Evolutionary conservation across 2,329 filamentous ascomycete species (phyloP), one percentile per base, ranked within the genome.

Genomic region (Colletotrichum cereale): DNA sequence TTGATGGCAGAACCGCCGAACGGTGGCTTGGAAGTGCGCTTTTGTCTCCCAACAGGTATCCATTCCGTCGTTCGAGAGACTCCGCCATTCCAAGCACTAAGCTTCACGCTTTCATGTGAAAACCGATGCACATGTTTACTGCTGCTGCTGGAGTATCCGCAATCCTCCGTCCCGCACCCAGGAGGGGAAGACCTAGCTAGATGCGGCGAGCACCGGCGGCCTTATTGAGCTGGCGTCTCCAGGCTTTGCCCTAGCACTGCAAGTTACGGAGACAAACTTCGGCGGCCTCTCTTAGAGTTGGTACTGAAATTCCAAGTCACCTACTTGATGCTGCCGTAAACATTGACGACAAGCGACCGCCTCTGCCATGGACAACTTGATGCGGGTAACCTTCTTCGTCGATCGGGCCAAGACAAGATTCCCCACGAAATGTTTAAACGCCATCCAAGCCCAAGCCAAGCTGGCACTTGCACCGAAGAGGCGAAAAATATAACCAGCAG

Each of bases 171-270:
- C 36, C 48, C 16, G 29, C 29, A 47, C 63, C 31, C 11, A 18
- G 1, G 31, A 5, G 11, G 4, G 6, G 11, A 24, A 10, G 11
- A 5, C 31, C 47, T 47, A 47, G 53, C 52, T 47, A 18, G 21
- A 69, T 66, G 26, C 61, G 66, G 53, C 62, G n/a, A 12, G 10
- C 29, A 14, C 66, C 44, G 36, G 58, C 36, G 21, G 34, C 44
- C 16, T 66, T 36, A 53, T 53, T 66, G 44, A 62, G 24, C 16
- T 36, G 53, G 12, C n/a, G 24, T 55, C 21, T 29, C 26, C 34
- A 34, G 16, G 31, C 18, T 56, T 40, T 63, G 65, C 18, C 38
- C 31, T 34, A n/a, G 12, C 44, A 26, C n/a, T 29, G 26, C 18
- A 40, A n/a, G 14, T 53, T 14, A 42, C 24, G 31, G 38, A 8